phyloP scores from a whole-genome alignment of 768 basidiomycete species.

The Pleurotus tuber-regium region DNA sequence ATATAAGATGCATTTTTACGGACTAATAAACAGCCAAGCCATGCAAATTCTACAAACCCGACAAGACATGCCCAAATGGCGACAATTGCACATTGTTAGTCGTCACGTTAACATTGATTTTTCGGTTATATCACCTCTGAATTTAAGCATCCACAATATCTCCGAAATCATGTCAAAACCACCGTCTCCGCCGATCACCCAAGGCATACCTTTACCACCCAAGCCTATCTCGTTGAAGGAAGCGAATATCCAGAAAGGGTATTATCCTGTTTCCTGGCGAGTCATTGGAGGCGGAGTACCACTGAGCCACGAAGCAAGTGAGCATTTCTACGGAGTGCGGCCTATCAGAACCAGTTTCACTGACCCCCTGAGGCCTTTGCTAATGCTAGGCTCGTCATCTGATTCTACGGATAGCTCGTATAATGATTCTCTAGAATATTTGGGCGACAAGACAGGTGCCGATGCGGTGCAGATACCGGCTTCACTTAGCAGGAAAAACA shows the following conservation, averaged over 20 bases:
- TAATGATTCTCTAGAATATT: constrained; percentile 1
- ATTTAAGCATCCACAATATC: constrained; percentile 46
- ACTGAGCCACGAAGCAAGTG: constrained; percentile 35
- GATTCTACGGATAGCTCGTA: neutral
- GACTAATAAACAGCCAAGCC: constrained; percentile 49
- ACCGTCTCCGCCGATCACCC: neutral
- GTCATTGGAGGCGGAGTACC: constrained; percentile 79
- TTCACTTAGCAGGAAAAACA: constrained; percentile 5
- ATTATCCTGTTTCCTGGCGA: constrained; percentile 69
- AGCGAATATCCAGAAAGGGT: constrained; percentile 42
- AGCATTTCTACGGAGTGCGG: neutral
- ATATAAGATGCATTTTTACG: neutral
- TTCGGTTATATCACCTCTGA: constrained; percentile 4
- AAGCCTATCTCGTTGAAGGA: constrained; percentile 26
- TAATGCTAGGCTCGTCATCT: neutral
- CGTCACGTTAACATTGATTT: neutral
- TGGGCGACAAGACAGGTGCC: neutral
- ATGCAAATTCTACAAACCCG: constrained; percentile 51
- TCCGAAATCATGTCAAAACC: constrained; percentile 3
- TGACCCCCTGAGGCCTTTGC: neutral
- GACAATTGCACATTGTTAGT: constrained; percentile 60
- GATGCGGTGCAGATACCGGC: neutral
- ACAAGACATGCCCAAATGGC: constrained; percentile 50
- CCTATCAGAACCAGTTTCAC: neutral
- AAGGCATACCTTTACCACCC: constrained; percentile 12